Evolutionary conservation across 495 filamentous ascomycete genomes (phyloP).

Genomic region (Immersiella caudata): DNA sequence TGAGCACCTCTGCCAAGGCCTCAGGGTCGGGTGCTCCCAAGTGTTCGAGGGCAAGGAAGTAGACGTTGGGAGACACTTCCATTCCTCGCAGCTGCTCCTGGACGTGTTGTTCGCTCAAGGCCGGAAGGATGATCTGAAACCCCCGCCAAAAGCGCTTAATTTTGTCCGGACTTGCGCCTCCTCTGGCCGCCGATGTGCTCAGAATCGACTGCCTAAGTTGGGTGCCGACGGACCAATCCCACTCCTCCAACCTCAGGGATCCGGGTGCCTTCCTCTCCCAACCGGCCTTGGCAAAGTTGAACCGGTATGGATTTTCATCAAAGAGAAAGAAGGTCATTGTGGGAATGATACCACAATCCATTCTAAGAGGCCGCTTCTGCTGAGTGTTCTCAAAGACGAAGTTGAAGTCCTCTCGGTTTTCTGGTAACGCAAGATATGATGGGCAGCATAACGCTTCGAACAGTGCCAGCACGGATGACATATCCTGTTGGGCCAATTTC

Average conservation of each 20-base stretch:
- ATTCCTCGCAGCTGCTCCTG: constrained; percentile 75
- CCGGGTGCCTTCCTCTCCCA: constrained; percentile 63
- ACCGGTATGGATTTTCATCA: constrained; percentile 59
- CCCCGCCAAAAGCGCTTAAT: constrained; percentile 75
- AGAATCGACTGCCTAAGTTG: constrained; percentile 55
- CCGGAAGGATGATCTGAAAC: constrained; percentile 67
- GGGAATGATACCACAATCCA: constrained; percentile 68
- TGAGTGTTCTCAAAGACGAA: constrained; percentile 77
- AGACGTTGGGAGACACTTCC: constrained; percentile 71
- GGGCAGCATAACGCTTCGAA: constrained; percentile 59
- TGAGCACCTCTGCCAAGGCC: constrained; percentile 63
- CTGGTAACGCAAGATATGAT: constrained; percentile 45
- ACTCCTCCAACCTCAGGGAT: constrained; percentile 64
- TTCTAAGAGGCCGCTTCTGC: constrained; percentile 67
- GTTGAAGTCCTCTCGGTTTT: constrained; percentile 62
- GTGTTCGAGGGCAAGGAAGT: constrained; percentile 74
- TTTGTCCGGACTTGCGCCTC: constrained; percentile 25
- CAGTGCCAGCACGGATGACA: constrained; percentile 48
- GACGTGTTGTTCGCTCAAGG: constrained; percentile 72
- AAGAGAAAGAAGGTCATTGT: constrained; percentile 83
- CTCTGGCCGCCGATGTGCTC: constrained; percentile 23
- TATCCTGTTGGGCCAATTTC: constrained; percentile 37
- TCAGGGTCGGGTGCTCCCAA: constrained; percentile 60
- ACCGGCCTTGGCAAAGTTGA: constrained; percentile 66
- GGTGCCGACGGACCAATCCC: constrained; percentile 79